phyloP scores from a whole-genome alignment of 208 protist genomes.

The Leishmania tarentolae region DNA sequence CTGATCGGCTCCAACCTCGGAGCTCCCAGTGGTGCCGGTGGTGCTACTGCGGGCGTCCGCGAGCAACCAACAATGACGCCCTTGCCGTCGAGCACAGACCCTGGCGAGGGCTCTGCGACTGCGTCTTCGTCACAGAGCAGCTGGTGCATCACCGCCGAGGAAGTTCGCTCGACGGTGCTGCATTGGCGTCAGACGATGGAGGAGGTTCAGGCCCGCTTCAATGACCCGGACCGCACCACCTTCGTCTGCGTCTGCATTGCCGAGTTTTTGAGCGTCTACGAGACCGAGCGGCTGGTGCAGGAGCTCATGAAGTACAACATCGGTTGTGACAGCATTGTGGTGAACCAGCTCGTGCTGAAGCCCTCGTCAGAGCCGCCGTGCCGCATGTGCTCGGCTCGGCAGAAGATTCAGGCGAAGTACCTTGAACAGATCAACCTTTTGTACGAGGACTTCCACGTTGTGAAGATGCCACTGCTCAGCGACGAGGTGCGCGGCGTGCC shows the following conservation, averaged over 20 bases:
- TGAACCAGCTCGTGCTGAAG: slow-evolving; percentile 95
- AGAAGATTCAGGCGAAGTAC: slow-evolving; percentile 96
- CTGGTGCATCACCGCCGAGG: slow-evolving; percentile 14
- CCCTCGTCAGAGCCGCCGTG: slow-evolving; percentile 64
- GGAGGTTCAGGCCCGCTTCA: slow-evolving; percentile 67
- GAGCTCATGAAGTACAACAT: slow-evolving; percentile 96
- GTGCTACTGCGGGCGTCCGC: neutral
- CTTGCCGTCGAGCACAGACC: neutral
- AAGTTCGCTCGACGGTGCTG: slow-evolving; percentile 30
- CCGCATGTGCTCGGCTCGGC: slow-evolving; percentile 87
- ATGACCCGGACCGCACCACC: slow-evolving; percentile 85
- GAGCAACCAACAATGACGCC: neutral
- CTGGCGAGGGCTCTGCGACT: neutral
- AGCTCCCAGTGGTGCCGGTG: neutral
- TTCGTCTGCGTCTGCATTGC: slow-evolving; percentile 99
- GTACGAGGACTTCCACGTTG: slow-evolving; percentile 96
- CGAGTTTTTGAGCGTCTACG: slow-evolving; percentile 99
- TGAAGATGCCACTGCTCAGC: slow-evolving; percentile 91
- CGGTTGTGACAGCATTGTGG: slow-evolving; percentile 95
- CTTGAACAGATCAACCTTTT: slow-evolving; percentile 94
- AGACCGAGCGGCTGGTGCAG: slow-evolving; percentile 99
- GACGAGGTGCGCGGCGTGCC: slow-evolving; percentile 92
- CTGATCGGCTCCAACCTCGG: slow-evolving; percentile 21
- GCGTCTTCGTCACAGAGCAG: neutral
- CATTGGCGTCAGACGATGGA: slow-evolving; percentile 46